These are phyloP conservation scores for Bipolaris victoriae DNA, from an alignment of 2,329 filamentous ascomycete genomes.

Conservation along the genomic window DNA sequence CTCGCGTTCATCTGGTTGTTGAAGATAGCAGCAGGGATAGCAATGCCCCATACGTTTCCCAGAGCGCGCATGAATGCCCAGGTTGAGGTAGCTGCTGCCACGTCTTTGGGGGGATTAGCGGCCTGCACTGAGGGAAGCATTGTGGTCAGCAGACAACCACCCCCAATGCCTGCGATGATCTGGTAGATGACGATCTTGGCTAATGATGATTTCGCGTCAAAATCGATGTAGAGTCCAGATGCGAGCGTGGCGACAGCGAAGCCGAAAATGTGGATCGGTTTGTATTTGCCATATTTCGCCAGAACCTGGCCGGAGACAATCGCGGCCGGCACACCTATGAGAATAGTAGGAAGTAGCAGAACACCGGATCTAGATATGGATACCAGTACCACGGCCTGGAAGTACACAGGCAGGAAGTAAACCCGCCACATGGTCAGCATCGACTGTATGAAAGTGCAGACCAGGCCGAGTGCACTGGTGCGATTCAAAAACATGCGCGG, in stretches of 20 bases:
- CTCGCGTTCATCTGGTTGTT: background rate
- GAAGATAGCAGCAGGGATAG: background rate
- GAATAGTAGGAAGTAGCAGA: background rate
- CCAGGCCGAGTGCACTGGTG: background rate
- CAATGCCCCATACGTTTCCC: background rate
- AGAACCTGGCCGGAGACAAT: background rate
- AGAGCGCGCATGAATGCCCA: background rate
- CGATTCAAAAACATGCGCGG: background rate
- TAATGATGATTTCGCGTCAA: background rate
- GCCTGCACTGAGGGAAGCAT: background rate
- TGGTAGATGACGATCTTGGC: background rate
- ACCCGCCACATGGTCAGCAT: slow-evolving; percentile 1
- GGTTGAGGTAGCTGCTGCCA: background rate
- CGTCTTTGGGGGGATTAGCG: background rate
- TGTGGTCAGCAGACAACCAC: background rate
- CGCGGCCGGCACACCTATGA: background rate
- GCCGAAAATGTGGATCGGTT: background rate
- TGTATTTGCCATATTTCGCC: background rate
- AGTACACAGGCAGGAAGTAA: slow-evolving; percentile 27
- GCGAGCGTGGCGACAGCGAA: background rate
- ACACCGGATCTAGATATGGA: background rate
- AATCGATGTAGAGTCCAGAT: background rate
- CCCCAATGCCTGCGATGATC: background rate
- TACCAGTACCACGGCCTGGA: slow-evolving; percentile 17
- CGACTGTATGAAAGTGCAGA: slow-evolving; percentile 1